Evolutionary conservation across 352 stramenopile species (phyloP), one percentile per base, ranked within the genome.

Genomic region (Phytopythium montanum): DNA sequence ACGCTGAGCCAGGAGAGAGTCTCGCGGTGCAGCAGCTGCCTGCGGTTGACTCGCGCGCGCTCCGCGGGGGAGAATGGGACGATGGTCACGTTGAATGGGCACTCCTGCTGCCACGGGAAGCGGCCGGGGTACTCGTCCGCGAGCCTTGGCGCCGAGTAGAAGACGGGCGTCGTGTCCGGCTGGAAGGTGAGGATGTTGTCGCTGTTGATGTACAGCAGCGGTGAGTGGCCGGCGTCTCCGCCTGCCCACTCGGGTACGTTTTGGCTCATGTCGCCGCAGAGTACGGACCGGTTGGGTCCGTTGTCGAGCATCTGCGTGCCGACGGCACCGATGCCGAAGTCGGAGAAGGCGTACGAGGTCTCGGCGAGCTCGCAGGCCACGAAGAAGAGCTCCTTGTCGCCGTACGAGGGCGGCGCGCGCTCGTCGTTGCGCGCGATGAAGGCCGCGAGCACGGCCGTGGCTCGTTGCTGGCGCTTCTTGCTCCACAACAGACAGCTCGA

Each of bases 301-400:
- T 46, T 25, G 19, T 44, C 28, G 23, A 68, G 54, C 26, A 74
- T 34, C 1, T 71, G 51, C 59, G 59, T 69, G 44, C 72, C 72
- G 8, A 77, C 38, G 25, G 62, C 31, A n/a, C 72, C 61, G 28
- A 73, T 61, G 38, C 54, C 69, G 52, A 64, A 65, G 41, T 76
- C 67, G 2, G 76, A 83, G 50, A 86, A 79, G 9, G 64, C 54
- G 53, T 83, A 86, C 23, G 39, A 21, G 25, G 76, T 79, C 66
- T 86, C 76, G 8, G 73, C 73, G 3, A 86, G 57, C 56, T 86
- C 73, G 33, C 71, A 81, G 2, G 71, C 71, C 3, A 80, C 31
- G 60, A 75, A 86, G 68, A 74, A 83, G 16, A 77, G 56, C 61
- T 86, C 76, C 54, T 83, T 86, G 62, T 81, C 76, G 3, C 76